These are phyloP conservation scores for Auricularia sp. DNA, from an alignment of 768 basidiomycete species.

Conservation along the genomic window DNA sequence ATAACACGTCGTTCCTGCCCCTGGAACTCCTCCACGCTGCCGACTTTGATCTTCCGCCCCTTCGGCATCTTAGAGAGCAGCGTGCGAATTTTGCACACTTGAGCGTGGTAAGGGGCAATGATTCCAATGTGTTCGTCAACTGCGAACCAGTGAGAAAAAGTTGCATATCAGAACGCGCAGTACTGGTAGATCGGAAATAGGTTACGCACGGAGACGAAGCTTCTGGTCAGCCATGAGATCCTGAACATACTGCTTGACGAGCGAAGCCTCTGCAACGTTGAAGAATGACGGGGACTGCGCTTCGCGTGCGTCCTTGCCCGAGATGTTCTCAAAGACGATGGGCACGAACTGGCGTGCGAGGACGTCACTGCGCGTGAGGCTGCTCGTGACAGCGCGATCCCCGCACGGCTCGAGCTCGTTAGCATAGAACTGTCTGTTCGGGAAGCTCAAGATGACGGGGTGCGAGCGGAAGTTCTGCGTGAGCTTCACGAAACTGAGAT, in stretches of 20 bases:
- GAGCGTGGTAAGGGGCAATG: slow-evolving; percentile 31
- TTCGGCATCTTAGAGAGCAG: slow-evolving; percentile 12
- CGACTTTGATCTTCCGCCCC: slow-evolving; percentile 20
- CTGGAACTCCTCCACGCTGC: slow-evolving; percentile 32
- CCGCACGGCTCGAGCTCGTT: slow-evolving; percentile 42
- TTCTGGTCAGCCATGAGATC: slow-evolving; percentile 23
- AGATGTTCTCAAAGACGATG: slow-evolving; percentile 48
- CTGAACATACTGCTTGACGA: slow-evolving; percentile 40
- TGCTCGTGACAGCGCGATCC: slow-evolving; percentile 25
- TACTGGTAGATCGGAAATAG: too few species aligned
- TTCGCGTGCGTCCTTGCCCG: slow-evolving; percentile 57
- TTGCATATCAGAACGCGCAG: background rate
- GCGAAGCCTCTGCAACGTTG: slow-evolving; percentile 48
- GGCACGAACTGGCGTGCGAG: slow-evolving; percentile 43
- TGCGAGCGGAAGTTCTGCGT: slow-evolving; percentile 60
- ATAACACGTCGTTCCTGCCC: slow-evolving; percentile 43
- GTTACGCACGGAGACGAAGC: slow-evolving; percentile 8
- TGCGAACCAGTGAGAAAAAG: too few species aligned
- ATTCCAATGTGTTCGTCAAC: slow-evolving; percentile 22
- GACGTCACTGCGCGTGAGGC: slow-evolving; percentile 29
- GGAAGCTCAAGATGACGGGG: slow-evolving; percentile 45
- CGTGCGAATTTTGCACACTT: slow-evolving; percentile 22
- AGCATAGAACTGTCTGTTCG: slow-evolving; percentile 50
- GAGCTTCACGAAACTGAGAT: slow-evolving; percentile 47
- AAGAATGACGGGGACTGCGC: slow-evolving; percentile 61